These are phyloP conservation scores for Tolypocladium amazonense DNA, from an alignment of 2,329 filamentous ascomycete genomes.

Conservation along the genomic window DNA sequence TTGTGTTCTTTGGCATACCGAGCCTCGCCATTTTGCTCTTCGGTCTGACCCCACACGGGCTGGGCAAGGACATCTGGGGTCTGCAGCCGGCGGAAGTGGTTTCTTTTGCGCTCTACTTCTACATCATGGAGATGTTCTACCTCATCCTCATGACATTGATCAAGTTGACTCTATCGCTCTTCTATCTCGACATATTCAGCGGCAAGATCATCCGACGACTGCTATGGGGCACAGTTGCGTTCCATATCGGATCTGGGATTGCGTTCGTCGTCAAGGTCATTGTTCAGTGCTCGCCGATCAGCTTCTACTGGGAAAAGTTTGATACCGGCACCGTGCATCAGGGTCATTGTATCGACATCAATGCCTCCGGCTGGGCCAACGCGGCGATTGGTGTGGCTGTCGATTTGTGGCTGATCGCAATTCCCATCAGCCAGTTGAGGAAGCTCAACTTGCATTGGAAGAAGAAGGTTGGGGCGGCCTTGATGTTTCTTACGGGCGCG, in stretches of 20 bases:
- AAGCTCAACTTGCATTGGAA: conserved; percentile 22
- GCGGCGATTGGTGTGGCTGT: conserved; percentile 29
- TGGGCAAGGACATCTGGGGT: conserved; percentile 25
- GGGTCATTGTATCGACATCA: conserved; percentile 29
- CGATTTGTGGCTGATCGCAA: conserved; percentile 29
- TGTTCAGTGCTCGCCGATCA: conserved; percentile 27
- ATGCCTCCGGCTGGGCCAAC: conserved; percentile 28
- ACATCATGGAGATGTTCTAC: conserved; percentile 25
- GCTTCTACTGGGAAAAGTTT: conserved; percentile 27
- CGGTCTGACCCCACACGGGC: conserved; percentile 13
- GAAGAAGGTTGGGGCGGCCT: conserved; percentile 28
- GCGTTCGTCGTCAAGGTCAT: conserved; percentile 20
- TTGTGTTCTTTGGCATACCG: conserved; percentile 9
- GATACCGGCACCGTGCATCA: conserved; percentile 17
- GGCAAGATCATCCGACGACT: conserved; percentile 14
- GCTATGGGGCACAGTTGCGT: conserved; percentile 20
- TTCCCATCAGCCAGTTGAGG: conserved; percentile 27
- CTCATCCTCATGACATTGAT: conserved; percentile 24
- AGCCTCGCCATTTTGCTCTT: conserved; percentile 12
- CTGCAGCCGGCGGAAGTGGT: conserved; percentile 10
- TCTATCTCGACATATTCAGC: conserved; percentile 33
- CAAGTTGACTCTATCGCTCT: conserved; percentile 29
- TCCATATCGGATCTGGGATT: conserved; percentile 17
- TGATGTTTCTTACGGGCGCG: conserved; percentile 33
- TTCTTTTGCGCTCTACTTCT: conserved; percentile 18